Conservation (phyloP, 73 alveolate genomes). For the Paramecium octaurelia region DNA sequence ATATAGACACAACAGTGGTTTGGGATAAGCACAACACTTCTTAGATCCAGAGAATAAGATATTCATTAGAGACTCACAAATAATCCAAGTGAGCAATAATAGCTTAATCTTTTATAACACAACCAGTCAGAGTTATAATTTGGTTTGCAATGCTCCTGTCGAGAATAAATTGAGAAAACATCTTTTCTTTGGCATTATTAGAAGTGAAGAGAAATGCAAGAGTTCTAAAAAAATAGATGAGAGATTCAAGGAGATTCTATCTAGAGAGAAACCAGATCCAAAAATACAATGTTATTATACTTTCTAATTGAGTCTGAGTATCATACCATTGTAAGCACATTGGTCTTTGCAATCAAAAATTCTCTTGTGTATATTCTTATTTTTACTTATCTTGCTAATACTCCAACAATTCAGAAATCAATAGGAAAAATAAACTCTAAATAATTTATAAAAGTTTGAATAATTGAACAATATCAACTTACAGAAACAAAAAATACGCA, state of each 20-base stretch:
- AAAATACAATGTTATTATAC: constrained; percentile 29
- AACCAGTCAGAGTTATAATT: constrained; percentile 1
- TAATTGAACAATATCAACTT: background rate
- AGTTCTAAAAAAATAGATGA: background rate
- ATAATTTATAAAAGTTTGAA: background rate
- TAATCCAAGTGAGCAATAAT: background rate
- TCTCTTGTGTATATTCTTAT: background rate
- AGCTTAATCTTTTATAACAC: background rate
- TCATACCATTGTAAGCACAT: background rate
- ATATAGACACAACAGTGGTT: background rate
- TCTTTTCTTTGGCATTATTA: background rate
- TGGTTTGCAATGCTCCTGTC: constrained; percentile 38
- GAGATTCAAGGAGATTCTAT: background rate
- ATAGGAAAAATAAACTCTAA: background rate
- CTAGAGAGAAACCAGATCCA: background rate
- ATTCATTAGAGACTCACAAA: background rate
- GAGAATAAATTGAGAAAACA: background rate
- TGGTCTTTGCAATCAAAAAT: background rate
- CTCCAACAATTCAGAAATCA: background rate
- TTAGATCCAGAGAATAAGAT: background rate
- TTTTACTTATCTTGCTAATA: background rate
- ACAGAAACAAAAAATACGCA: background rate
- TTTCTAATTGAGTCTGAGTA: background rate
- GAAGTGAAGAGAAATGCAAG: constrained; percentile 49
- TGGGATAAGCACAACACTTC: background rate